Evolutionary conservation across 805 yeast genomes (phyloP).

Genomic region (Tetrapisispora nanseiensis): DNA sequence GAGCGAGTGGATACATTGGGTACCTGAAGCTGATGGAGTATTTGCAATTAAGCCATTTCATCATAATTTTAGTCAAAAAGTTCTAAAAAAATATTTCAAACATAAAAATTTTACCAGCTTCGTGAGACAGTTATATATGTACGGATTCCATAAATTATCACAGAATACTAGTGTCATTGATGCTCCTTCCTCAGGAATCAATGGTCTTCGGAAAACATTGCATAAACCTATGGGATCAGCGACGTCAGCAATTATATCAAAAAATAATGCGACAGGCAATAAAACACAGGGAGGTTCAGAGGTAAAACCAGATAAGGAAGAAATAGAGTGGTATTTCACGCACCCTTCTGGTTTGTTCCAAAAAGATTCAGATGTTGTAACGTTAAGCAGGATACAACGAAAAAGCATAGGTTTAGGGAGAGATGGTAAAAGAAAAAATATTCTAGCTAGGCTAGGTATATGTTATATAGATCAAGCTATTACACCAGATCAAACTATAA

Average conservation of each 20-base stretch:
- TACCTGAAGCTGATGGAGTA: conserved; percentile 47
- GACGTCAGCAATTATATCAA: background rate
- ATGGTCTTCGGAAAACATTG: background rate
- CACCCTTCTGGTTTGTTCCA: conserved; percentile 24
- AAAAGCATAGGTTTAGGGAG: conserved; percentile 26
- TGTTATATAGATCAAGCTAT: background rate
- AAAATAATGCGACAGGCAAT: conserved; percentile 44
- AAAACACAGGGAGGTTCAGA: background rate
- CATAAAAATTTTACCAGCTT: conserved; percentile 74
- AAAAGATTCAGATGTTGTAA: conserved; percentile 14
- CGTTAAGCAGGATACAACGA: conserved; percentile 23
- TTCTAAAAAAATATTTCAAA: conserved; percentile 54
- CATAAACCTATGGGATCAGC: background rate
- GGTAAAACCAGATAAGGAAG: conserved; percentile 5
- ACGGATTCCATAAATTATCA: conserved; percentile 66
- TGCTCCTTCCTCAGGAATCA: background rate
- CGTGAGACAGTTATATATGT: conserved; percentile 72
- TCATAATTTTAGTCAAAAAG: conserved; percentile 70
- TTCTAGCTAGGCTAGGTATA: conserved; percentile 7
- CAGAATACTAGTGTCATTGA: conserved; percentile 4
- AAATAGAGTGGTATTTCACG: conserved; percentile 20
- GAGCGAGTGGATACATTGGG: conserved; percentile 80
- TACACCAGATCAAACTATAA: background rate
- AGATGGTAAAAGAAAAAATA: conserved; percentile 26
- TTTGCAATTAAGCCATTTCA: conserved; percentile 67